Evolutionary conservation across 1,284 basidiomycete species (phyloP), one percentile per base, ranked within the genome.

Genomic region (Cutaneotrichosporon mucoides): DNA sequence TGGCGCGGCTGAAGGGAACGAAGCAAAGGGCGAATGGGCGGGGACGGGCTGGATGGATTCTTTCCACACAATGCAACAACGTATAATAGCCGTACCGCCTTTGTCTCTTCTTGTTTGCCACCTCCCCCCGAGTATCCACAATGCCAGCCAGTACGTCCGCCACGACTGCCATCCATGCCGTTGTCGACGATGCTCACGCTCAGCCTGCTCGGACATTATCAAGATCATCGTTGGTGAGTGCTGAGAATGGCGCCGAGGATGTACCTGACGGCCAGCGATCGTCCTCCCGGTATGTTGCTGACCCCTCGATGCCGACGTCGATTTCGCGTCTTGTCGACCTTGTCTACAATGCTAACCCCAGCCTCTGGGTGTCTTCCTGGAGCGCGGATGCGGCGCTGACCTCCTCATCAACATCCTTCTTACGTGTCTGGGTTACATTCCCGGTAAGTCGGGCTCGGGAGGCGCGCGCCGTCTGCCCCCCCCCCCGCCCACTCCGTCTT

Each of bases 361-460:
- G 64, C 73, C 73, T 66, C 65, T 75, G 45, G 73, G 73, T 67
- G 73, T 76, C 54, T 76, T 76, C 72, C 71, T 76, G 51, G 73
- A 76, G 68, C 66, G 71, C 55, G 73, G 73, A 40, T 76, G 73
- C 60, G 62, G 62, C 47, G 69, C 67, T 40, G 72, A 73, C 58
- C 65, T 75, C 62, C 65, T 75, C 56, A 71, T 72, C 60, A 68
- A 68, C 68, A 73, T 75, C 62, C 69, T 73, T 7, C 66, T 75
- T 48, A 73, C 72, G 59, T 66, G 68, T 64, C 65, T 75, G 35
- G 73, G 73, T 61, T 75, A 72, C 63, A 73, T 75, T 49, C 73
- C 73, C 11, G 70, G 66, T 66, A 46, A 49, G 61, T 57, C 33
- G 40, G 4, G 24, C 41, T 10, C 49, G 5, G 3, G 12, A 40